phyloP scores from a whole-genome alignment of 176 grass and related monocot species.

The Olyra latifolia region DNA sequence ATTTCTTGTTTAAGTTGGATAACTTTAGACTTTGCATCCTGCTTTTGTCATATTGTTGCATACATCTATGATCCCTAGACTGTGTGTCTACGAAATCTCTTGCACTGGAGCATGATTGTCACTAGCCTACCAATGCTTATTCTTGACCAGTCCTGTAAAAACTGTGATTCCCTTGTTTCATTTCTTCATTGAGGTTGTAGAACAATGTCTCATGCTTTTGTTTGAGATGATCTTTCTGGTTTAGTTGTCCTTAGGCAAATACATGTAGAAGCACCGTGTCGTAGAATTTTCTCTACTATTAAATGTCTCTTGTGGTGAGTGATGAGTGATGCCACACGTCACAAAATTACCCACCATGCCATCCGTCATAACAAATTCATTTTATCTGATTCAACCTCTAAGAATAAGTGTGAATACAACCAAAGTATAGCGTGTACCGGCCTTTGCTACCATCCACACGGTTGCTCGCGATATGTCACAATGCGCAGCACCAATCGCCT shows the following conservation, averaged over 20 bases:
- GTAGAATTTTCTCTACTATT: too few relatives aligned
- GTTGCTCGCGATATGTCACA: too few relatives aligned
- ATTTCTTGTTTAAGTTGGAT: slow-evolving; percentile 10
- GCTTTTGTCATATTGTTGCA: slow-evolving; percentile 10
- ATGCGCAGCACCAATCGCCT: too few relatives aligned
- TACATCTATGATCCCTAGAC: slow-evolving; percentile 6
- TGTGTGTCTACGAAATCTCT: neutral
- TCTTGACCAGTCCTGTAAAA: neutral
- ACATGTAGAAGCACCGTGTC: neutral
- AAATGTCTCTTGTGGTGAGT: too few relatives aligned
- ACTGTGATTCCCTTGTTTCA: slow-evolving; percentile 8
- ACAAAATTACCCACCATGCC: too few relatives aligned
- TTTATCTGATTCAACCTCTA: too few relatives aligned
- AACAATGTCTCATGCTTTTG: neutral
- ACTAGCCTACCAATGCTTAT: neutral
- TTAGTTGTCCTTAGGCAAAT: slow-evolving; percentile 15
- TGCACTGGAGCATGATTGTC: slow-evolving; percentile 1
- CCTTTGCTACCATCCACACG: too few relatives aligned
- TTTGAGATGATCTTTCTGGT: slow-evolving; percentile 13
- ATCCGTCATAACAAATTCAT: too few relatives aligned
- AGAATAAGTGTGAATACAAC: too few relatives aligned
- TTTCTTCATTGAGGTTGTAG: neutral
- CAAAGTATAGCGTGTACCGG: too few relatives aligned
- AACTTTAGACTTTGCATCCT: neutral
- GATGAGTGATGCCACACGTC: too few relatives aligned